A percentile compares a stretch with the other conserved stretches of the same genome.
Evolutionary conservation across 1,139 yeast species (phyloP).

Genomic region (Suzukiozyma palmioleophila): DNA sequence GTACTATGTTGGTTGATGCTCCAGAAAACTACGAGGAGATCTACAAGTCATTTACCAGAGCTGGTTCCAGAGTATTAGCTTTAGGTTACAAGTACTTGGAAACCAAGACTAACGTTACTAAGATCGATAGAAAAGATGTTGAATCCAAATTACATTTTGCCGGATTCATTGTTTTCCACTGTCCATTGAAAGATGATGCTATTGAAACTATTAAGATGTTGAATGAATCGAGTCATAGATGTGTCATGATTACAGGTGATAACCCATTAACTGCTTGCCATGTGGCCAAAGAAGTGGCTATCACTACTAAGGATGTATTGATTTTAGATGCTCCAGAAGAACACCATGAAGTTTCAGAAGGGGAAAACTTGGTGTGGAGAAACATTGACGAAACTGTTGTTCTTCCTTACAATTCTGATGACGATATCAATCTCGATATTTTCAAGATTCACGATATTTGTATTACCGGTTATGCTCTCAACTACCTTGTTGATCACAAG

Average conservation of each 20-base stretch:
- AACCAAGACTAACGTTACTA: constrained; percentile 43
- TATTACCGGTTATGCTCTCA: constrained; percentile 88
- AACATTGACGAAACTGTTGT: constrained; percentile 72
- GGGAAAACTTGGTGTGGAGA: constrained; percentile 73
- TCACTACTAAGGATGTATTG: constrained; percentile 74
- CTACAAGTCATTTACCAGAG: constrained; percentile 86
- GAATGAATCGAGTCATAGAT: constrained; percentile 92
- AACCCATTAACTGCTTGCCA: constrained; percentile 98
- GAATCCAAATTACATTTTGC: constrained; percentile 76
- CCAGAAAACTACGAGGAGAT: constrained; percentile 83
- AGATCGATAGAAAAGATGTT: constrained; percentile 66
- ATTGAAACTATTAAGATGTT: constrained; percentile 85
- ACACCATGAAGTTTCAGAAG: constrained; percentile 47
- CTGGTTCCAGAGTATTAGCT: constrained; percentile 96
- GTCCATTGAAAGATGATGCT: constrained; percentile 94
- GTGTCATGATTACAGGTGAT: constrained; percentile 98
- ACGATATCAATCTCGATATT: constrained; percentile 52
- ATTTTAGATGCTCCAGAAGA: constrained; percentile 86
- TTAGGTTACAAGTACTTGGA: constrained; percentile 79
- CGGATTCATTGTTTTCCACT: constrained; percentile 94
- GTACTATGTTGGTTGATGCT: constrained; percentile 63
- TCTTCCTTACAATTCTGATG: constrained; percentile 63
- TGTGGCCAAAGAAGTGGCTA: constrained; percentile 90
- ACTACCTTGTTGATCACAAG: constrained; percentile 55
- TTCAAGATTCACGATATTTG: constrained; percentile 79